These are phyloP conservation scores for Tulasnella sp. DNA, from an alignment of 768 basidiomycete species.

Conservation along the genomic window DNA sequence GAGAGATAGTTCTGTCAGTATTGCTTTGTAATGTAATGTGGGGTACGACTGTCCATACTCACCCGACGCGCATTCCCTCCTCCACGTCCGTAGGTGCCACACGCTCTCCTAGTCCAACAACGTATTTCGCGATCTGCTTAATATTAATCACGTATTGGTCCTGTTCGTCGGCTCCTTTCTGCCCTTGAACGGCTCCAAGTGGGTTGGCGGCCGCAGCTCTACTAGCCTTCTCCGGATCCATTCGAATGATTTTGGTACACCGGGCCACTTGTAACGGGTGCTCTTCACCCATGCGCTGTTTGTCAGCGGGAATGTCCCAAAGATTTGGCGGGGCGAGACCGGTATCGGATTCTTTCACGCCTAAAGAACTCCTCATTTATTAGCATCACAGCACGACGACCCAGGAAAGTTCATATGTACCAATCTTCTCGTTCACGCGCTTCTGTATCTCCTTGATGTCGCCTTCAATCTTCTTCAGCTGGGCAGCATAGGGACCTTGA, in stretches of 20 bases:
- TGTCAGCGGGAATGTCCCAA: slow-evolving; percentile 94
- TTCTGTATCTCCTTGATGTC: slow-evolving; percentile 97
- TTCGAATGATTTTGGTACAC: slow-evolving; percentile 94
- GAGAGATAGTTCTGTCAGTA: background rate
- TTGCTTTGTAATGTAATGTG: no score
- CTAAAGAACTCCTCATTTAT: slow-evolving; percentile 32
- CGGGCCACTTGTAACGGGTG: slow-evolving; percentile 95
- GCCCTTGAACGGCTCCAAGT: slow-evolving; percentile 66
- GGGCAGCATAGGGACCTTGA: slow-evolving; percentile 91
- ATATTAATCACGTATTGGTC: slow-evolving; percentile 99
- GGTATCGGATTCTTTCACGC: slow-evolving; percentile 97
- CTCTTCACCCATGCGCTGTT: slow-evolving; percentile 82
- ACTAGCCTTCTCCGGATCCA: slow-evolving; percentile 67
- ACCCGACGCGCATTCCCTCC: slow-evolving; percentile 99
- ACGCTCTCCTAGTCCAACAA: slow-evolving; percentile 92
- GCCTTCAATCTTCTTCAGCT: slow-evolving; percentile 78
- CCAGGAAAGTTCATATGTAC: slow-evolving; percentile 36
- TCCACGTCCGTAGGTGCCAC: slow-evolving; percentile 98
- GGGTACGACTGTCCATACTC: slow-evolving; percentile 30
- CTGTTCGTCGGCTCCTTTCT: slow-evolving; percentile 96
- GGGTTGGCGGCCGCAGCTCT: slow-evolving; percentile 74
- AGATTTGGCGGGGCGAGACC: slow-evolving; percentile 93
- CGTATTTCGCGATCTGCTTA: slow-evolving; percentile 99
- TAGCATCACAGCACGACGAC: background rate
- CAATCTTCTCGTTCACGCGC: slow-evolving; percentile 95